These are phyloP conservation scores for Hygrophila difformis DNA, from an alignment of 257 asterid species.

Conservation along the genomic window DNA sequence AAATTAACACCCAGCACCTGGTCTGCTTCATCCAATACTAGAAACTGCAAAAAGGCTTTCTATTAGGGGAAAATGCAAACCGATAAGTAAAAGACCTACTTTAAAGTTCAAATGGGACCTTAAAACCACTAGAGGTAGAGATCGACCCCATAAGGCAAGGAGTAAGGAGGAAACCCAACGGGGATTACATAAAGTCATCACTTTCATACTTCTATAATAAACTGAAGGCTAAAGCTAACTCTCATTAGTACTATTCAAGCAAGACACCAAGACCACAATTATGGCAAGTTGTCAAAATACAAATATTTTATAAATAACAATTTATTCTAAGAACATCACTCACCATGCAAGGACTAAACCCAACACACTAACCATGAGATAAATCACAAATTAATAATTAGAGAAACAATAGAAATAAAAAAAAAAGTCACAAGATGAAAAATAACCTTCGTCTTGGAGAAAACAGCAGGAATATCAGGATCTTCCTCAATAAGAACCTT, in stretches of 20 bases:
- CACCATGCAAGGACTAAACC: no score
- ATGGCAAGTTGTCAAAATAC: no score
- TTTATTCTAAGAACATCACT: neutral
- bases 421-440: neutral
- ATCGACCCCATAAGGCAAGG: no score
- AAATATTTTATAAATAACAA: neutral
- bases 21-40: constrained; percentile 98
- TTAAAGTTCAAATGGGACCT: constrained; percentile 5
- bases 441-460: constrained; percentile 69
- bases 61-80: constrained; percentile 6
- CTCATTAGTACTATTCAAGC: neutral
- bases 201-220: neutral
- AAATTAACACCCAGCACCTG: constrained; percentile 80
- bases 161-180: no score
- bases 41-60: constrained; percentile 49
- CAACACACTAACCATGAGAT: no score
- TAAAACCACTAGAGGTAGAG: neutral
- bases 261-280: constrained; percentile 2
- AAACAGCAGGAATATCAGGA: constrained; percentile 72
- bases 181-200: neutral
- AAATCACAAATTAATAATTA: neutral
- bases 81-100: neutral
- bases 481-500: constrained; percentile 71
- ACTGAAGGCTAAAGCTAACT: neutral
- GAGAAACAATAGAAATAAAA: neutral